Percentiles rank a stretch among this genome's conserved stretches.
These are phyloP conservation scores for Pogostemon cablin DNA, from an alignment of 257 asterid genomes.

Conservation along the genomic window DNA sequence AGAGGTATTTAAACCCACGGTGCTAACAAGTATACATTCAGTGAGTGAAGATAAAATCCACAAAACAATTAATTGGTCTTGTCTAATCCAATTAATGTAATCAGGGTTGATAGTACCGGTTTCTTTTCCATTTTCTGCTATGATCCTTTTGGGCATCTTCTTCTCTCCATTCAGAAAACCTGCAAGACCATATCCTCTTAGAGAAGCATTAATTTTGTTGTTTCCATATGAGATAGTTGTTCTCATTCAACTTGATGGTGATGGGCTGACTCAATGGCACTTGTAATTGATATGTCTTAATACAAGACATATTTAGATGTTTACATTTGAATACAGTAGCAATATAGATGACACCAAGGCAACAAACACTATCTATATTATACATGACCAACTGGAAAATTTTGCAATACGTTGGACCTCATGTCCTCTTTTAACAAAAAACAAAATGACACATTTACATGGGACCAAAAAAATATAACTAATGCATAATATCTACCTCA, in stretches of 20 bases:
- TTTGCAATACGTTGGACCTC: too few relatives aligned
- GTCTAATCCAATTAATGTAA: not conserved
- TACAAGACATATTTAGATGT: too few relatives aligned
- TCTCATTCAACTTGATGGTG: not conserved
- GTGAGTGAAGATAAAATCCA: not conserved
- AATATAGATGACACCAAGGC: too few relatives aligned
- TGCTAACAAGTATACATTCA: not conserved
- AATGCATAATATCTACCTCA: constrained; percentile 7
- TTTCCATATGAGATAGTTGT: not conserved
- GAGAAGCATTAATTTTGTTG: not conserved
- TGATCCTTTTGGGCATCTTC: not conserved
- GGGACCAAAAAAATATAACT: constrained; percentile 32
- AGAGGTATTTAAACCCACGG: not conserved
- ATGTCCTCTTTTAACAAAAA: too few relatives aligned
- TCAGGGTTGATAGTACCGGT: not conserved
- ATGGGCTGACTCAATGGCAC: not conserved
- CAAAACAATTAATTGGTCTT: not conserved
- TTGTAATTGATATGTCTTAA: too few relatives aligned
- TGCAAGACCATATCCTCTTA: not conserved
- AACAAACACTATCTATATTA: too few relatives aligned
- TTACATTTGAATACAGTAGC: too few relatives aligned
- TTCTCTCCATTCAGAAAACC: not conserved
- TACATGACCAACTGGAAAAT: too few relatives aligned
- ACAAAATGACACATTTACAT: constrained; percentile 52
- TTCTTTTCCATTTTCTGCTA: not conserved